Base-by-base conservation (phyloP, 768 basidiomycete genomes). In the Rhodocollybia butyracea region DNA sequence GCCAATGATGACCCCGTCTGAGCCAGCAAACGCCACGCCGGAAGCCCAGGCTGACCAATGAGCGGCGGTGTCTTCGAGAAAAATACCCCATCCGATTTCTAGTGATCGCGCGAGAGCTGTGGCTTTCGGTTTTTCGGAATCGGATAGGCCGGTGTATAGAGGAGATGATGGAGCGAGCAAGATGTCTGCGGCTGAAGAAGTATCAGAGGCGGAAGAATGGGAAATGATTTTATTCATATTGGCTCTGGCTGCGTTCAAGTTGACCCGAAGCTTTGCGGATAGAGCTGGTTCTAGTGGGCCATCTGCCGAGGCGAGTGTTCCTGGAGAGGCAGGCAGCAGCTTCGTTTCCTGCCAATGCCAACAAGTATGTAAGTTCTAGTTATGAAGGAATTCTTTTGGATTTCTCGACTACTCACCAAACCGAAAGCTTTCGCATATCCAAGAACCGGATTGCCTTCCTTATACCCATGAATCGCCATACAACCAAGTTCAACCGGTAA, bases 381-480 rank as follows among this genome's bases (percentile, higher is more conserved):
- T n/a, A n/a, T n/a, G n/a, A n/a, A n/a, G n/a, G n/a, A n/a, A n/a
- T n/a, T n/a, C n/a, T n/a, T n/a, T n/a, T n/a, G n/a, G n/a, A n/a
- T n/a, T n/a, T n/a, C n/a, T n/a, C n/a, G n/a, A n/a, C n/a, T n/a
- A n/a, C 31, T 31, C 10, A 39, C 46, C 39, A 48, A 13, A 17
- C 54, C 43, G 17, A 55, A 27, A 32, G 27, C 26, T 2, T 47
- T 47, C 22, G 54, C 54, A 43, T 54, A 54, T 11, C 41, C 41
- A n/a, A 41, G 34, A 8, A 47, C 54, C 22, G 54, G 54, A 39
- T 55, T 55, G 17, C 54, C 54, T 40, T 48, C 24, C 5, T 32
- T 42, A 47, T 55, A 55, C 27, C 54, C 54, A 55, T 55, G 54
- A 27, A 55, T 55, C 11, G 54, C 54, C 54, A 55, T 55, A 21